A percentile compares a stretch with the other conserved stretches of the same genome.
Conservation (phyloP, 1,284 basidiomycete genomes). For the Rhodotorula sp. region DNA sequence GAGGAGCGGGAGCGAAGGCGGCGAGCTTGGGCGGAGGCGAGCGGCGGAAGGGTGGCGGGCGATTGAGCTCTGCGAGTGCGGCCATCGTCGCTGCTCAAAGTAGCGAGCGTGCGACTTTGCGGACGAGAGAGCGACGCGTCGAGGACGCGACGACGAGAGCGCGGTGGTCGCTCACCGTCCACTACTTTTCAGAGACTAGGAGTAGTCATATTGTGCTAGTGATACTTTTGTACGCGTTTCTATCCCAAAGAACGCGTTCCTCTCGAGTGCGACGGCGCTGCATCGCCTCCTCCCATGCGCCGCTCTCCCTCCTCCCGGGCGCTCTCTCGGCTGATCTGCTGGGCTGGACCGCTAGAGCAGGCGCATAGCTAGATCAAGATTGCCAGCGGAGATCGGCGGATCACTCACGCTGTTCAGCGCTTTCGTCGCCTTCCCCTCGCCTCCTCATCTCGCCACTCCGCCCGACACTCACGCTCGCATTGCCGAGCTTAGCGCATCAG, state of each 20-base stretch:
- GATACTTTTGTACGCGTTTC: not conserved
- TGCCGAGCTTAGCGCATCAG: not conserved
- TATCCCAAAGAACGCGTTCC: too few species aligned
- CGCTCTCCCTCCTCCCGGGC: not conserved
- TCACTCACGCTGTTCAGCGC: not conserved
- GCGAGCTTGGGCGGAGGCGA: slow-evolving; percentile 6
- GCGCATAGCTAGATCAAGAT: too few species aligned
- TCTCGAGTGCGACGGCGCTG: not conserved
- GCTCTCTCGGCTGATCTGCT: not conserved
- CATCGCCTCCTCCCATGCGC: not conserved
- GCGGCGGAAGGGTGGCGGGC: slow-evolving; percentile 4
- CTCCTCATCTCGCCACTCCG: not conserved
- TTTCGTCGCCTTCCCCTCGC: not conserved
- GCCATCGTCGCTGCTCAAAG: slow-evolving; percentile 2
- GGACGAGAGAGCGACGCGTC: not conserved
- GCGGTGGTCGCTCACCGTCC: not conserved
- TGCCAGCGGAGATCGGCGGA: not conserved
- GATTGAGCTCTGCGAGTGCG: slow-evolving; percentile 27
- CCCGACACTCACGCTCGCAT: too few species aligned
- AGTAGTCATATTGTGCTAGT: too few species aligned
- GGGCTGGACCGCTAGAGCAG: not conserved
- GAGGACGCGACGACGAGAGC: not conserved
- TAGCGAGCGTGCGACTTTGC: not conserved
- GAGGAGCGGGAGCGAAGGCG: slow-evolving; percentile 1
- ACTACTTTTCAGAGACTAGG: not conserved